Evolutionary conservation across 192 early-diverging fungal species (phyloP), one percentile per base, ranked within the genome.

Genomic region (Coemansia sp.): DNA sequence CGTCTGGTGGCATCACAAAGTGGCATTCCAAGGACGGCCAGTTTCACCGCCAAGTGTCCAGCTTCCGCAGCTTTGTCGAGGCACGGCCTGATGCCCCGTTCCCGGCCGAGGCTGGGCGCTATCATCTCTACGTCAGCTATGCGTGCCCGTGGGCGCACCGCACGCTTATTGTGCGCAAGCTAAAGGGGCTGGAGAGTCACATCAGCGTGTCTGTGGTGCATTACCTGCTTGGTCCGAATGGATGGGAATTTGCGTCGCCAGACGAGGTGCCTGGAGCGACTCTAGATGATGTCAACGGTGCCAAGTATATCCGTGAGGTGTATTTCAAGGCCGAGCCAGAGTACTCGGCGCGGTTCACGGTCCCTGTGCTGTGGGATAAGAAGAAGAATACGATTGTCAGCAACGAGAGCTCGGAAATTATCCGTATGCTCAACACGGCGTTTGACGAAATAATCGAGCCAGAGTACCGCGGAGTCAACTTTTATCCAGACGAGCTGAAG

Each of bases 331-430:
- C 90, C 8, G 82, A 94, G 48, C 85, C 90, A 14, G 80, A 92
- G 56, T 94, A 93, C 62, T 50, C 65, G 2, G 74, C 72, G 22
- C 86, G 89, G 21, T 91, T 90, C 74, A 98, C 97, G 2, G 97
- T 98, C 2, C 97, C 97, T 19, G 87, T 97, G 43, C 87, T 98
- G 22, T 97, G 94, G 95, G 97, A 98, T 81, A 97, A 91, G 85
- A 93, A 96, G 79, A 76, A 78, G 26, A 53, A 87, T 43, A 98
- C 94, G 23, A 97, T 98, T 57, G 90, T 93, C 16, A 98, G 94
- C 88, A 98, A 98, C 79, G 97, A 98, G 81, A 88, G 86, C 64
- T 91, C 91, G 6, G 97, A 98, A 69, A 97, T 98, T 52, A 97
- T 98, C 56, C 87, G 93, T 22, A 94, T 96, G 79, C 83, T 98